phyloP scores from a whole-genome alignment of 2,329 filamentous ascomycete genomes.

The Coleophoma cylindrospora region DNA sequence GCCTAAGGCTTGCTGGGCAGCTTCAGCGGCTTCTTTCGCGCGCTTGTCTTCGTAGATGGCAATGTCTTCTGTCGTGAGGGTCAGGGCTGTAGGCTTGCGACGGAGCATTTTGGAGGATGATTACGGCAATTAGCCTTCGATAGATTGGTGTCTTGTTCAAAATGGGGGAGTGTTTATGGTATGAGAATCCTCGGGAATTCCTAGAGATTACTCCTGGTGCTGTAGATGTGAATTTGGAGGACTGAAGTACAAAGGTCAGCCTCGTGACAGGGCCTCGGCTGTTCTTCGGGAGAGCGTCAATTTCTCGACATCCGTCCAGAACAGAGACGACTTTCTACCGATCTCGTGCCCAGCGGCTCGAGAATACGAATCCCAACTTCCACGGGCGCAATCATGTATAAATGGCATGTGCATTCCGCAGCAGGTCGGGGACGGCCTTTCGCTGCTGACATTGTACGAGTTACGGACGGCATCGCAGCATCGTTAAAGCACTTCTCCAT shows the following conservation, averaged over 20 bases:
- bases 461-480: conserved; percentile 25
- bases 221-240: too few relatives aligned
- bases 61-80: conserved; percentile 65
- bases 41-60: conserved; percentile 64
- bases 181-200: too few relatives aligned
- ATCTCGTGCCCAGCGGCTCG: not conserved
- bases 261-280: too few relatives aligned
- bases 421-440: conserved; percentile 23
- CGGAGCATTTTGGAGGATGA: conserved; percentile 49
- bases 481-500: conserved; percentile 26
- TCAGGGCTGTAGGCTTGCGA: conserved; percentile 61
- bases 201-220: too few relatives aligned
- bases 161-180: too few relatives aligned
- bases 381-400: conserved; percentile 22
- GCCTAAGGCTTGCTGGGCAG: conserved; percentile 16
- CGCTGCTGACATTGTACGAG: conserved; percentile 18
- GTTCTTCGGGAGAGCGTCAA: too few relatives aligned
- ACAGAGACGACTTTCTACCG: not conserved
- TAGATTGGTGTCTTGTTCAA: too few relatives aligned
- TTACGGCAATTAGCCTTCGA: too few relatives aligned
- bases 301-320: too few relatives aligned
- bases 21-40: conserved; percentile 28
- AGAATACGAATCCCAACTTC: not conserved
- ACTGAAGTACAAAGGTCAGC: too few relatives aligned
- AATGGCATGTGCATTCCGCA: conserved; percentile 27